These are phyloP conservation scores for Hyphodiscus sp. DNA, from an alignment of 2,329 filamentous ascomycete genomes.

Conservation along the genomic window DNA sequence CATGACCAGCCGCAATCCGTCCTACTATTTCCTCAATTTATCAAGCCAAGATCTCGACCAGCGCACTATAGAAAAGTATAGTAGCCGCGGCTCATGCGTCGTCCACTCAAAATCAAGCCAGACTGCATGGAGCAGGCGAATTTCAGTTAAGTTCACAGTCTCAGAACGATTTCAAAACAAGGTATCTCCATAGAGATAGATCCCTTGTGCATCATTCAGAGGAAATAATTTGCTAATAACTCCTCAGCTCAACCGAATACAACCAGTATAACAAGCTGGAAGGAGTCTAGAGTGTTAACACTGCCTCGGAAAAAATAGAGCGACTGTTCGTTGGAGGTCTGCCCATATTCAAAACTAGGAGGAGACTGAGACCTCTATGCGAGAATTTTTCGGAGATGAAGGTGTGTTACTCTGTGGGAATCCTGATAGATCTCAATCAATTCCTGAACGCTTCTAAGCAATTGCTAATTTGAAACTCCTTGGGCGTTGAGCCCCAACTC, in stretches of 20 bases:
- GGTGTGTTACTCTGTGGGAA: background rate
- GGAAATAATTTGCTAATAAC: background rate
- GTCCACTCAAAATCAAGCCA: constrained; percentile 57
- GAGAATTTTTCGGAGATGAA: constrained; percentile 37
- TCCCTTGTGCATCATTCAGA: too few species aligned
- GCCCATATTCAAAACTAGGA: constrained; percentile 41
- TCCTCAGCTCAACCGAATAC: constrained; percentile 7
- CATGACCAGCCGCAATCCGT: constrained; percentile 62
- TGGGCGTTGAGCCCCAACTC: constrained; percentile 35
- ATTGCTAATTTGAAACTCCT: background rate
- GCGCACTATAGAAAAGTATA: constrained; percentile 49
- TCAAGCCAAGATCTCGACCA: constrained; percentile 49
- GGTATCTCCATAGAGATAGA: background rate
- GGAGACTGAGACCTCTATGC: constrained; percentile 40
- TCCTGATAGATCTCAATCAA: background rate
- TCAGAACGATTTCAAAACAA: background rate
- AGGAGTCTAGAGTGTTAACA: constrained; percentile 11
- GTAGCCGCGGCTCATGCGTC: constrained; percentile 48
- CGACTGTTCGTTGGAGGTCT: constrained; percentile 47
- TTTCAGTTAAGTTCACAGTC: too few species aligned
- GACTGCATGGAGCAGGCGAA: constrained; percentile 27
- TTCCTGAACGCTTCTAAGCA: background rate
- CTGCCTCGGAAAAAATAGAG: constrained; percentile 29
- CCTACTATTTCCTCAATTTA: constrained; percentile 71
- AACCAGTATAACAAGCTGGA: constrained; percentile 23